Base-by-base conservation (phyloP, 2,329 filamentous ascomycete species). In the Monilinia laxa region DNA sequence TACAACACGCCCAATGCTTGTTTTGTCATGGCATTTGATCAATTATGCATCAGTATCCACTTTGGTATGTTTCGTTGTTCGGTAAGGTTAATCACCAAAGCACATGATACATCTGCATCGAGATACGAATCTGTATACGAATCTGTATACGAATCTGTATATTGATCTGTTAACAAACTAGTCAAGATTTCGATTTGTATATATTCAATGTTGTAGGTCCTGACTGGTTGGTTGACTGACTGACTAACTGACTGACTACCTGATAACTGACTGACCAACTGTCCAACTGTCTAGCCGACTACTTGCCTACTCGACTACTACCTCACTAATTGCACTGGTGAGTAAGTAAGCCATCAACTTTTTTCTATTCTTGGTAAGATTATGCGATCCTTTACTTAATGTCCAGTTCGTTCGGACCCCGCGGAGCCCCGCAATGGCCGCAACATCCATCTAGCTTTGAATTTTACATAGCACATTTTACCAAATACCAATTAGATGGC, bases 41-140 rank as follows among this genome's bases (percentile, higher is more conserved):
- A 40, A 56, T 56, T 28, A 4, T 56, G 31, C 53, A 56, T 56
- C 31, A 23, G 16, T 23, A 56, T 56, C 53, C 53, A 40, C 31
- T 56, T 56, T 56, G 23, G 18, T n/a, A 54, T 31, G 7, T 54
- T 31, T 55, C 10, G 53, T 35, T 55, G 31, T 12, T 55, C 10
- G 38, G 9, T 55, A 55, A 55, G 35, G 31, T 35, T 35, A 35
- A 35, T 35, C 31, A 53, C 25, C 25, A 18, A 53, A 53, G 25
- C 25, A 31, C 28, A 35, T 35, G 28, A 10, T 54, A 20, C 52
- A 54, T 11, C 10, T 54, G 11, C 14, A 59, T 31, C 6, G 20
- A 47, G 25, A 35, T n/a, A n/a, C 25, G 25, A 59, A 49, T 57
- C 18, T 11, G 11, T 14, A 55, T 35, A 9, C 31, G 31, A 35